phyloP scores from a whole-genome alignment of 2,329 filamentous ascomycete genomes.

The Hymenoscyphus infarciens region DNA sequence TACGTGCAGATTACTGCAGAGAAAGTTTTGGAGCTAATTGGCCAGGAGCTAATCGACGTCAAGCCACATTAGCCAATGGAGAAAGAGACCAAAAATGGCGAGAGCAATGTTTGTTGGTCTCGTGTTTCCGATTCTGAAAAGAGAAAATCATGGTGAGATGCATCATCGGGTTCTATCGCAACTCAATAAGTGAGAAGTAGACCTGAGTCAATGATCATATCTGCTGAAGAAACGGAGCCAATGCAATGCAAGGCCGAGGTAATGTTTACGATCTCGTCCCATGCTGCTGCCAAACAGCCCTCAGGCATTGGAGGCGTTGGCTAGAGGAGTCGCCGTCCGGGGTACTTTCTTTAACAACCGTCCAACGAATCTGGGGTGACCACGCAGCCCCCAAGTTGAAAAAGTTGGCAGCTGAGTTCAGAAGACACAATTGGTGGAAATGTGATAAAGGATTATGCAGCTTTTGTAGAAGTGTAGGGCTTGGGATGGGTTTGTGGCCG shows the following conservation, averaged over 20 bases:
- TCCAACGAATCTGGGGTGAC: conserved; percentile 1
- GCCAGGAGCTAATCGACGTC: background rate
- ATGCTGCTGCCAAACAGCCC: background rate
- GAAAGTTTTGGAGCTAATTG: background rate
- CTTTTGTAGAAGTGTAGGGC: background rate
- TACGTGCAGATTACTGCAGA: background rate
- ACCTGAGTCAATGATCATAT: background rate
- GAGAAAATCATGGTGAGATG: background rate
- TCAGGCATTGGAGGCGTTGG: background rate
- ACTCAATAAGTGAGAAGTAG: background rate
- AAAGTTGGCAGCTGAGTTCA: conserved; percentile 3
- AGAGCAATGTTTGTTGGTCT: background rate
- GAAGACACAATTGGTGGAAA: background rate
- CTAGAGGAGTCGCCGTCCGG: background rate
- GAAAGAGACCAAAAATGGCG: background rate
- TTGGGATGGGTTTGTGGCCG: background rate
- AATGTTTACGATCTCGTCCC: background rate
- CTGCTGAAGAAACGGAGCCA: conserved; percentile 1
- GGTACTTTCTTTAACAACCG: background rate
- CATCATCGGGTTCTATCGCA: background rate
- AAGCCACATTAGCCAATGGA: background rate
- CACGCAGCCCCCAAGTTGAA: background rate
- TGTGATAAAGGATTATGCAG: conserved; percentile 7
- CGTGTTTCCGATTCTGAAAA: background rate
- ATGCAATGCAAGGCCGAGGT: background rate